phyloP scores from a whole-genome alignment of 768 basidiomycete genomes.

The Grammothele lineata region DNA sequence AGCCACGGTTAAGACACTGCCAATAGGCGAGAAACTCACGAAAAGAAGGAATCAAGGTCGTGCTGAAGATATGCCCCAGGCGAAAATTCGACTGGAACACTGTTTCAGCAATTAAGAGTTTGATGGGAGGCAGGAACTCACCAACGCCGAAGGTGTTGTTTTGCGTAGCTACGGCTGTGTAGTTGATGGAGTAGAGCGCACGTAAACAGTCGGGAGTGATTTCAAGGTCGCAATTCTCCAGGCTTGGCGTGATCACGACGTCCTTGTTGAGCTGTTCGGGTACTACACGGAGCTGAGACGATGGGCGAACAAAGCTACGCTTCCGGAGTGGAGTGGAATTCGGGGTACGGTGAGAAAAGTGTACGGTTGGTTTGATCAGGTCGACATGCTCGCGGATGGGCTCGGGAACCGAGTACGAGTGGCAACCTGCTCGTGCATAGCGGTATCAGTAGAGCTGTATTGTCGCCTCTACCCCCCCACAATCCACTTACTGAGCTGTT shows the following conservation, averaged over 20 bases:
- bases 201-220: constrained; percentile 29
- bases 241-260: constrained; percentile 15
- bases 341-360: constrained; percentile 38
- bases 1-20: too few species aligned
- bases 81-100: constrained; percentile 36
- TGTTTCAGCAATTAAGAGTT: not conserved
- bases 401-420: constrained; percentile 62
- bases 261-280: constrained; percentile 14
- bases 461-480: constrained; percentile 10
- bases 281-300: constrained; percentile 1
- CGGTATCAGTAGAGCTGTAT: too few species aligned
- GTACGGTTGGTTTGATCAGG: constrained; percentile 67
- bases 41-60: constrained; percentile 41
- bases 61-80: constrained; percentile 38
- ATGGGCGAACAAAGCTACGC: constrained; percentile 26
- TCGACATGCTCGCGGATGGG: constrained; percentile 56
- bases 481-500: constrained; percentile 37
- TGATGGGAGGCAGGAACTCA: constrained; percentile 11
- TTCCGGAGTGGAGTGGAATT: constrained; percentile 31
- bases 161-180: constrained; percentile 19
- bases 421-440: constrained; percentile 35
- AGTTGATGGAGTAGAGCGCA: constrained; percentile 28
- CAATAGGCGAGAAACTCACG: constrained; percentile 4
- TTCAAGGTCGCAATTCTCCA: constrained; percentile 22
- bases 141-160: constrained; percentile 30